Evolutionary conservation across 1,284 basidiomycete species (phyloP).

Genomic region (Ganoderma sinense): DNA sequence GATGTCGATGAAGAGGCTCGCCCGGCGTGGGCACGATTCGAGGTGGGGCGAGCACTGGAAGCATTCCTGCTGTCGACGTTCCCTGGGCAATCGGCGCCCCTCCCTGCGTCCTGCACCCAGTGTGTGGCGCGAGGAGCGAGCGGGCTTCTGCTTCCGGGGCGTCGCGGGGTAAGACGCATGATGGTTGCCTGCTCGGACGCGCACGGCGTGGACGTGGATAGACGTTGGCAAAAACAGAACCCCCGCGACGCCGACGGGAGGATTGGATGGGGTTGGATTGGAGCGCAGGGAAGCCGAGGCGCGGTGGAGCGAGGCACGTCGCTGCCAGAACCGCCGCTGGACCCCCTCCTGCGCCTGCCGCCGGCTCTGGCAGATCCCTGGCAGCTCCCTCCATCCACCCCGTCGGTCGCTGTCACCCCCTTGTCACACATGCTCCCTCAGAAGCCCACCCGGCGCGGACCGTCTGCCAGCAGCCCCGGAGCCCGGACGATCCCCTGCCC

Average conservation of each 20-base stretch:
- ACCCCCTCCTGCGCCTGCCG: not conserved
- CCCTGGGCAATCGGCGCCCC: not conserved
- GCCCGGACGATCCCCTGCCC: not conserved
- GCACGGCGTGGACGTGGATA: not conserved
- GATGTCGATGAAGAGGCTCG: not conserved
- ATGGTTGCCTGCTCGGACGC: conserved; percentile 1
- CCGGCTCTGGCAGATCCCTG: conserved; percentile 4
- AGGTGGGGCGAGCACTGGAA: not conserved
- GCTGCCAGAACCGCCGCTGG: not conserved
- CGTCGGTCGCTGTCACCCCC: not conserved
- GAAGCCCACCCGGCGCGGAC: not conserved
- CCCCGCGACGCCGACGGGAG: not conserved
- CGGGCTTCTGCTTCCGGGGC: not conserved
- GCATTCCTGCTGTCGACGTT: not conserved
- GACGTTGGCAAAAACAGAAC: not conserved
- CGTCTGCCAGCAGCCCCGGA: not conserved
- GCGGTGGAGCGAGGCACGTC: not conserved
- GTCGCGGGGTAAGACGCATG: not conserved
- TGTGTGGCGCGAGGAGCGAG: not conserved
- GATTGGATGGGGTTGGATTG: not conserved
- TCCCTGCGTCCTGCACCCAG: not conserved
- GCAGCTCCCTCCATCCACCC: not conserved
- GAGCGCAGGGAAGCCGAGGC: not conserved
- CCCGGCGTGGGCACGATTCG: not conserved
- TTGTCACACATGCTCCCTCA: not conserved